Percentiles rank a stretch among this genome's conserved stretches.
phyloP scores from a whole-genome alignment of 805 yeast species.

The Pichia ethanolica region DNA sequence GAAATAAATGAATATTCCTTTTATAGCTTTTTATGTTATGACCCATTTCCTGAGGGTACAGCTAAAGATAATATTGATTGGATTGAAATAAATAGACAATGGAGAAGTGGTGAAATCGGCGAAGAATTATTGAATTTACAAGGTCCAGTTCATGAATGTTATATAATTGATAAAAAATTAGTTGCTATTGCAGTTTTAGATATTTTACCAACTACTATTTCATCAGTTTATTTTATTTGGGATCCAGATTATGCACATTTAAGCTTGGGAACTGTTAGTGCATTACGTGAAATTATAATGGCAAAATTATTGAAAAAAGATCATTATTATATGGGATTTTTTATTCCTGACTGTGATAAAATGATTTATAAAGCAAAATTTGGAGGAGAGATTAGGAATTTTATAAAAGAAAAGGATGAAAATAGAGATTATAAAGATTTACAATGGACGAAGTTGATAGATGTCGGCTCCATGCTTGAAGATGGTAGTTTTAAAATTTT shows the following conservation, averaged over 20 bases:
- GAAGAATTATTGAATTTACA: slow-evolving; percentile 14
- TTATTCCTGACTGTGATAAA: slow-evolving; percentile 69
- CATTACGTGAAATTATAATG: slow-evolving; percentile 59
- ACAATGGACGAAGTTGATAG: slow-evolving; percentile 11
- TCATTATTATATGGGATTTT: slow-evolving; percentile 75
- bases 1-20: slow-evolving; percentile 45
- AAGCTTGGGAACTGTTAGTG: slow-evolving; percentile 73
- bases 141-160: slow-evolving; percentile 77
- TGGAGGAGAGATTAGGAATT: slow-evolving; percentile 67
- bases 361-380: slow-evolving; percentile 77
- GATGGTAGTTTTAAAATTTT: slow-evolving; percentile 9
- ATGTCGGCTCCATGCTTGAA: slow-evolving; percentile 5
- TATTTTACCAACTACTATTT: slow-evolving; percentile 64
- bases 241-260: slow-evolving; percentile 68
- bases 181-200: slow-evolving; percentile 76
- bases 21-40: slow-evolving; percentile 57
- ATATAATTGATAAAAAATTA: slow-evolving; percentile 42
- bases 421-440: background rate
- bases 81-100: slow-evolving; percentile 31
- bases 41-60: slow-evolving; percentile 42
- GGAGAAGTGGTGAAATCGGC: slow-evolving; percentile 26
- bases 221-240: slow-evolving; percentile 85
- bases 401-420: slow-evolving; percentile 15
- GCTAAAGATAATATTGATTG: slow-evolving; percentile 27
- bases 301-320: slow-evolving; percentile 38